phyloP scores from a whole-genome alignment of 345 rosid genomes.

The Eucalyptus cloeziana region DNA sequence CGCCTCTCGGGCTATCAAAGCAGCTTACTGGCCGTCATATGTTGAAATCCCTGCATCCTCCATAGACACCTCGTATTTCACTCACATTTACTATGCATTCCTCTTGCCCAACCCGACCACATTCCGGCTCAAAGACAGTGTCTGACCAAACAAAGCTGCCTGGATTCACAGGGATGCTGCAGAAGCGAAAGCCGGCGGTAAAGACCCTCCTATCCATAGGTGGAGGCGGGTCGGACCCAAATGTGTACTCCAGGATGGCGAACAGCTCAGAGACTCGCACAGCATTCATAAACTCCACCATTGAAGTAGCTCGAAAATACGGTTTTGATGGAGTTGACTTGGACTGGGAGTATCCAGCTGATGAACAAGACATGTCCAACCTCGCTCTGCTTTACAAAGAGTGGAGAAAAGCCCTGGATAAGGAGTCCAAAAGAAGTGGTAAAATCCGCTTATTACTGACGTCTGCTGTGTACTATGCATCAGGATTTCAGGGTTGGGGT shows the following conservation, averaged over 20 bases:
- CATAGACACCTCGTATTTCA: constrained; percentile 26
- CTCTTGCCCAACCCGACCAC: constrained; percentile 8
- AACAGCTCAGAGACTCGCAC: background rate
- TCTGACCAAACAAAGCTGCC: constrained; percentile 11
- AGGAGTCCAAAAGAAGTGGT: background rate
- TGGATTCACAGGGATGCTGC: constrained; percentile 3
- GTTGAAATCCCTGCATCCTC: constrained; percentile 12
- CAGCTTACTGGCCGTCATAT: constrained; percentile 31
- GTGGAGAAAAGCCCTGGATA: constrained; percentile 1
- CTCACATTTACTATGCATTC: constrained; percentile 35
- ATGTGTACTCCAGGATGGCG: constrained; percentile 10
- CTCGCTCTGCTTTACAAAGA: constrained; percentile 6
- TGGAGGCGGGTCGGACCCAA: background rate
- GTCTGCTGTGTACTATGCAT: constrained; percentile 26
- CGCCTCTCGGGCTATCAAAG: constrained; percentile 4
- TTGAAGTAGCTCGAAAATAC: constrained; percentile 20
- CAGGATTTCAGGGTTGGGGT: background rate
- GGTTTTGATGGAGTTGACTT: constrained; percentile 36
- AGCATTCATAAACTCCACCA: constrained; percentile 18
- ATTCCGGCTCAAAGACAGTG: constrained; percentile 6
- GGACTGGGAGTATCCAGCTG: constrained; percentile 41
- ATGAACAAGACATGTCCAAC: constrained; percentile 15
- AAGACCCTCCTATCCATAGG: constrained; percentile 25
- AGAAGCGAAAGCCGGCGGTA: background rate
- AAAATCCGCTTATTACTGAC: constrained; percentile 9